Evolutionary conservation across 2,329 filamentous ascomycete species (phyloP).

Genomic region (Hortaea sp.): DNA sequence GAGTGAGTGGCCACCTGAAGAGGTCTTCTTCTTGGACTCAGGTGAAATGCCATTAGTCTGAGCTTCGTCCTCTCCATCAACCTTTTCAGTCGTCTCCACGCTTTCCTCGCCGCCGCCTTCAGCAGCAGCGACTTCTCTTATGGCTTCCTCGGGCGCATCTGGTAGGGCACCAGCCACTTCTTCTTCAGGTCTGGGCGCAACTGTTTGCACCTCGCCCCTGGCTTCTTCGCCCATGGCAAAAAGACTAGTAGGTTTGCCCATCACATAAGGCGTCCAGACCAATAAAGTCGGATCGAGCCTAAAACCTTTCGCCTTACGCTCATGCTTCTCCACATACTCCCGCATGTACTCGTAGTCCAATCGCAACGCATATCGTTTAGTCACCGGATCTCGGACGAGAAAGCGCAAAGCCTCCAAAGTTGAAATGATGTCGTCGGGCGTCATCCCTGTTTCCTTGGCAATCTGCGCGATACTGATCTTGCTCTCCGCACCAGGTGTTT

Average conservation of each 20-base stretch:
- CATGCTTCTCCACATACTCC: constrained; percentile 81
- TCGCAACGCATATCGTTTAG: constrained; percentile 78
- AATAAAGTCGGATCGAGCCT: constrained; percentile 70
- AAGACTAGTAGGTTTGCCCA: constrained; percentile 54
- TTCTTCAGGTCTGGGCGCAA: constrained; percentile 70
- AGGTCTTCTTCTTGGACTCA: constrained; percentile 16
- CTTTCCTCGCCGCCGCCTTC: not conserved
- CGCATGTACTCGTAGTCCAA: constrained; percentile 78
- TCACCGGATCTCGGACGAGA: constrained; percentile 79
- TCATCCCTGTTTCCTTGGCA: constrained; percentile 88
- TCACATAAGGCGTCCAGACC: constrained; percentile 94
- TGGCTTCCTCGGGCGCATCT: constrained; percentile 31
- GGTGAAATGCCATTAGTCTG: constrained; percentile 12
- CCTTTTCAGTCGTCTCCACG: constrained; percentile 6
- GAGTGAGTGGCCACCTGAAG: constrained; percentile 13
- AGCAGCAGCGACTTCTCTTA: constrained; percentile 26
- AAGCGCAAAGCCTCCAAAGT: constrained; percentile 83
- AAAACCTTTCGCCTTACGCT: constrained; percentile 70
- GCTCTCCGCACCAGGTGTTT: constrained; percentile 8
- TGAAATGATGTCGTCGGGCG: constrained; percentile 89
- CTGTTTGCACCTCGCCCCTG: constrained; percentile 54
- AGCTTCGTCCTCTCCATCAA: constrained; percentile 5
- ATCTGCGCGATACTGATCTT: constrained; percentile 50
- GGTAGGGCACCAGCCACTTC: constrained; percentile 29
- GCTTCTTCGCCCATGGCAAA: constrained; percentile 29